Evolutionary conservation across 1,139 yeast species (phyloP).

Genomic region (Lodderomyces parapsilosis): DNA sequence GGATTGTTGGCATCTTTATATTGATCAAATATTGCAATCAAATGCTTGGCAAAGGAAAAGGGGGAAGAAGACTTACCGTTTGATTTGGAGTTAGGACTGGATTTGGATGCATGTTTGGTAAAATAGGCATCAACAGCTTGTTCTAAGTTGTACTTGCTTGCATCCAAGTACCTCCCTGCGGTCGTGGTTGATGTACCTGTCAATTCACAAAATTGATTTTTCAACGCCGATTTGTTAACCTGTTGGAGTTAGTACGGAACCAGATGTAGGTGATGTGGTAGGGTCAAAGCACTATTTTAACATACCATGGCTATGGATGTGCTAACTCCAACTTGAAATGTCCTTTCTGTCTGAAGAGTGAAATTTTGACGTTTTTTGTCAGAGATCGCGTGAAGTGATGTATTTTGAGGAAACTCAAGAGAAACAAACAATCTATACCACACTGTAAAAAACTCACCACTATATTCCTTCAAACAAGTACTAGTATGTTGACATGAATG

Average conservation of each 20-base stretch:
- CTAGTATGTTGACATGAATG: conserved; percentile 4
- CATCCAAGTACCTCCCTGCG: conserved; percentile 29
- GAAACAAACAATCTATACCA: not conserved
- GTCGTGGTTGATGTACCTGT: conserved; percentile 27
- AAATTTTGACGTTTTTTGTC: not conserved
- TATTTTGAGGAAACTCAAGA: not conserved
- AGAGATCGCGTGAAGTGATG: not conserved
- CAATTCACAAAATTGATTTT: conserved; percentile 28
- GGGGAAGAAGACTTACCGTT: conserved; percentile 9
- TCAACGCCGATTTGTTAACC: conserved; percentile 15
- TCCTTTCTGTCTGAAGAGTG: too few species aligned
- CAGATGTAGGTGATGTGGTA: not conserved
- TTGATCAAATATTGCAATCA: conserved; percentile 26
- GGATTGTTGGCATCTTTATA: conserved; percentile 29
- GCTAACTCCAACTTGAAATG: too few species aligned
- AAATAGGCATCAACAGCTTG: conserved; percentile 31
- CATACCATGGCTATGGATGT: not conserved
- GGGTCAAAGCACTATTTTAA: not conserved
- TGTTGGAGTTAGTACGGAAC: conserved; percentile 5
- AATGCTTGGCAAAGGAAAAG: conserved; percentile 17
- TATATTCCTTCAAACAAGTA: not conserved
- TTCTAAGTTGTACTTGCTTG: conserved; percentile 26
- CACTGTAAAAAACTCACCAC: not conserved
- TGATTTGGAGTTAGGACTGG: conserved; percentile 3
- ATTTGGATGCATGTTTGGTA: conserved; percentile 14